phyloP scores from a whole-genome alignment of 148 eudicot species.

The Persicaria tinctoria region DNA sequence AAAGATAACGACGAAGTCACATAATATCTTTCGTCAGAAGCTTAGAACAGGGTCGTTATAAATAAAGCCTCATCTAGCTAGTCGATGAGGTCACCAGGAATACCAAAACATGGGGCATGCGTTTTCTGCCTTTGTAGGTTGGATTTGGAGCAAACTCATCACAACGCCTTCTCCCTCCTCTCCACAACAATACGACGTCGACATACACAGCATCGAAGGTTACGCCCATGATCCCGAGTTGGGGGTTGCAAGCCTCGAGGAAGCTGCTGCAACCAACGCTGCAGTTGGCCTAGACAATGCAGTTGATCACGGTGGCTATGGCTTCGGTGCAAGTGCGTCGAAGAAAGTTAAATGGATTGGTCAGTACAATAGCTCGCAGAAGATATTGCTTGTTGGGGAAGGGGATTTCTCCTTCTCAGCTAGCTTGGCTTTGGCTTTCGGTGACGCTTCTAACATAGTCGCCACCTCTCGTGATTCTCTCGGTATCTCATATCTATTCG shows the following conservation, averaged over 20 bases:
- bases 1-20: no score
- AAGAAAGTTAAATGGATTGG: constrained; percentile 15
- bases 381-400: constrained; percentile 37
- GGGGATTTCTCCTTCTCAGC: constrained; percentile 43
- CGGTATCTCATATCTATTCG: constrained; percentile 14
- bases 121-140: not conserved
- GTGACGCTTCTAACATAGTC: constrained; percentile 26
- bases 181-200: not conserved
- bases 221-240: constrained; percentile 6
- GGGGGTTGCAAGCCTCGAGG: not conserved
- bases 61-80: not conserved
- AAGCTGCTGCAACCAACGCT: not conserved
- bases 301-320: not conserved
- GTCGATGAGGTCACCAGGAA: not conserved
- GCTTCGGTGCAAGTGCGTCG: not conserved
- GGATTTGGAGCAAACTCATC: not conserved
- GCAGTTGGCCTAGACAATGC: not conserved
- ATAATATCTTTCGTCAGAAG: no score
- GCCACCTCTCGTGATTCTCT: constrained; percentile 31
- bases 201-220: not conserved
- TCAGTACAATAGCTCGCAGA: constrained; percentile 27
- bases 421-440: constrained; percentile 27
- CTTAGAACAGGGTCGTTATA: not conserved
- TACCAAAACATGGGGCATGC: not conserved
- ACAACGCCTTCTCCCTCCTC: not conserved